A percentile compares a stretch with the other conserved stretches of the same genome.
These are phyloP conservation scores for Ascochyta lentis DNA, from an alignment of 2,329 filamentous ascomycete genomes.

Conservation along the genomic window DNA sequence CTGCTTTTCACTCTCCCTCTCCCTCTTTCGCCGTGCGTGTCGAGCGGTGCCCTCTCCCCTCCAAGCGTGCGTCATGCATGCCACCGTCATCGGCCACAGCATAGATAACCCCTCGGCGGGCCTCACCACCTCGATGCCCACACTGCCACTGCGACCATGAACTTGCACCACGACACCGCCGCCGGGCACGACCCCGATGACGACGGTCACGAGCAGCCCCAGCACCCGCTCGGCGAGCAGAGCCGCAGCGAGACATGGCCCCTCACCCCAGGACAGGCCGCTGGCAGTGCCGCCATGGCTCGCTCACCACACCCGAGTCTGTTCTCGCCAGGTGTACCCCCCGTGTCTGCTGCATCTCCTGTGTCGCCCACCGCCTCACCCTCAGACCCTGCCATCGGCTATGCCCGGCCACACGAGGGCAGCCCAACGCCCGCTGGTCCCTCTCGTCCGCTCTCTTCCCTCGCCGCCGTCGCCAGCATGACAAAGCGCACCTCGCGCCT, in stretches of 20 bases:
- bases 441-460: conserved; percentile 34
- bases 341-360: conserved; percentile 8
- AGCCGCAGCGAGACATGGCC: conserved; percentile 21
- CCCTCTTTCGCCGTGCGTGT: background rate
- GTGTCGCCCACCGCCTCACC: conserved; percentile 5
- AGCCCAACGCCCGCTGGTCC: conserved; percentile 24
- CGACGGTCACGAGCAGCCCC: conserved; percentile 19
- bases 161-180: conserved; percentile 22
- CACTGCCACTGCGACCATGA: conserved; percentile 20
- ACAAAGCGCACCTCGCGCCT: conserved; percentile 39
- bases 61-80: conserved; percentile 5
- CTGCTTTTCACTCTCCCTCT: background rate
- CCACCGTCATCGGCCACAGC: conserved; percentile 10
- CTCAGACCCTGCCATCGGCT: conserved; percentile 4
- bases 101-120: conserved; percentile 9
- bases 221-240: background rate
- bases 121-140: conserved; percentile 6
- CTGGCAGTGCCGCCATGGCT: conserved; percentile 14
- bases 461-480: conserved; percentile 29
- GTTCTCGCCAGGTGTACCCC: conserved; percentile 16
- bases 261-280: conserved; percentile 15
- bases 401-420: conserved; percentile 12
- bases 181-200: conserved; percentile 24
- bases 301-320: conserved; percentile 14
- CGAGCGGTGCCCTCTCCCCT: background rate